Evolutionary conservation across 352 stramenopile species (phyloP).

Genomic region (Phytophthora vignae): DNA sequence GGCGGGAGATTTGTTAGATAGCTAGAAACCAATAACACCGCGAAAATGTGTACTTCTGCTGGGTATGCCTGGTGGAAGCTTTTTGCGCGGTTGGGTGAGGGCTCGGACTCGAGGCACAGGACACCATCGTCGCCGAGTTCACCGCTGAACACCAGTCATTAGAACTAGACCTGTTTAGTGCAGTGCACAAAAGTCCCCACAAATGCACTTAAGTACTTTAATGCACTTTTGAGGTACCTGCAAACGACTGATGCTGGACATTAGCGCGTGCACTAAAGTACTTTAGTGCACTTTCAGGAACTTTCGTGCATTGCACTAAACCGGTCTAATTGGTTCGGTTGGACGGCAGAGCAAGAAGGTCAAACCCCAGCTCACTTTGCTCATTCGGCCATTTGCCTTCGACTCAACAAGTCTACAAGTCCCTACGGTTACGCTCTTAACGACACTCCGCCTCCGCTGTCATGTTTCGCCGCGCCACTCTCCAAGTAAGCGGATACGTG

Average conservation of each 20-base stretch:
- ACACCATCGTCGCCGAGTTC: background rate
- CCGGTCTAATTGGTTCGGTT: too few relatives aligned
- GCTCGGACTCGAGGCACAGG: background rate
- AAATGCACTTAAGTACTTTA: too few relatives aligned
- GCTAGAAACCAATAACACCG: too few relatives aligned
- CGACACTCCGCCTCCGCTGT: background rate
- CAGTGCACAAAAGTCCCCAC: too few relatives aligned
- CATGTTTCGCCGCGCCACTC: slow-evolving; percentile 11
- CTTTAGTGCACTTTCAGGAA: too few relatives aligned
- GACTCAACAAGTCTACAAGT: background rate
- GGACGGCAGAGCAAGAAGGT: background rate
- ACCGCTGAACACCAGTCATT: background rate
- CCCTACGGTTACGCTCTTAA: background rate
- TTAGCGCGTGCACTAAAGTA: too few relatives aligned
- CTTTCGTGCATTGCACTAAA: too few relatives aligned
- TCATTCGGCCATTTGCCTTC: background rate
- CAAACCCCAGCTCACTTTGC: background rate
- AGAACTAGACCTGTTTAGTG: too few relatives aligned
- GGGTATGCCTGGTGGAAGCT: background rate
- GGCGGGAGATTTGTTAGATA: too few relatives aligned
- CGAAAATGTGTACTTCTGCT: background rate
- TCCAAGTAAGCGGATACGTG: slow-evolving; percentile 9
- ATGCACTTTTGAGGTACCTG: too few relatives aligned
- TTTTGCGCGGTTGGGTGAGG: background rate
- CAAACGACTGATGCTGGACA: too few relatives aligned